A percentile compares a stretch with the other conserved stretches of the same genome.
phyloP scores from a whole-genome alignment of 805 yeast genomes.

The Starmerella asiatica region DNA sequence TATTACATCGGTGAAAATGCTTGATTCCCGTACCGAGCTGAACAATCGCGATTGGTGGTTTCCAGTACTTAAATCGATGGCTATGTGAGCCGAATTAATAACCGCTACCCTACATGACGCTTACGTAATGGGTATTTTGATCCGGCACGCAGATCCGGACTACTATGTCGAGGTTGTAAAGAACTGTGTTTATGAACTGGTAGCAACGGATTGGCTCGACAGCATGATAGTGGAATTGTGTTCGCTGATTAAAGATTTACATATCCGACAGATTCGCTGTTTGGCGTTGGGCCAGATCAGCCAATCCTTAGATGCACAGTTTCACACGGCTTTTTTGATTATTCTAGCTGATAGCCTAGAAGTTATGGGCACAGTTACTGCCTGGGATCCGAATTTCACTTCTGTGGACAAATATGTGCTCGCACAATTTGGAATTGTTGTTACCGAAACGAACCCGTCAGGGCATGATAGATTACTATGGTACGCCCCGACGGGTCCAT shows the following conservation, averaged over 20 bases:
- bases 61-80: too few relatives aligned
- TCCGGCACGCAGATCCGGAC: constrained; percentile 1
- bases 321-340: constrained; percentile 49
- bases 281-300: constrained; percentile 60
- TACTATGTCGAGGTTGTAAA: constrained; percentile 11
- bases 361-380: constrained; percentile 30
- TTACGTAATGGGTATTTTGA: too few relatives aligned
- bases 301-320: constrained; percentile 35
- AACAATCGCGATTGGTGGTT: too few relatives aligned
- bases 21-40: too few relatives aligned
- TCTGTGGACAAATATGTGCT: constrained; percentile 33
- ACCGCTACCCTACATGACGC: too few relatives aligned
- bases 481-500: constrained; percentile 67
- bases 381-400: constrained; percentile 55
- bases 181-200: constrained; percentile 9
- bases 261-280: constrained; percentile 36
- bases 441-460: constrained; percentile 21
- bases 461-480: constrained; percentile 29
- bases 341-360: constrained; percentile 28
- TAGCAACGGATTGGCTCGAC: constrained; percentile 6
- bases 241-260: too few relatives aligned
- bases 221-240: background rate
- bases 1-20: too few relatives aligned
- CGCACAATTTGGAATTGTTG: constrained; percentile 19
- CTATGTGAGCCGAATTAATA: too few relatives aligned